Percentiles rank a stretch among this genome's conserved stretches.
Conservation (phyloP, 257 asterid genomes). For the Eucommia ulmoides region DNA sequence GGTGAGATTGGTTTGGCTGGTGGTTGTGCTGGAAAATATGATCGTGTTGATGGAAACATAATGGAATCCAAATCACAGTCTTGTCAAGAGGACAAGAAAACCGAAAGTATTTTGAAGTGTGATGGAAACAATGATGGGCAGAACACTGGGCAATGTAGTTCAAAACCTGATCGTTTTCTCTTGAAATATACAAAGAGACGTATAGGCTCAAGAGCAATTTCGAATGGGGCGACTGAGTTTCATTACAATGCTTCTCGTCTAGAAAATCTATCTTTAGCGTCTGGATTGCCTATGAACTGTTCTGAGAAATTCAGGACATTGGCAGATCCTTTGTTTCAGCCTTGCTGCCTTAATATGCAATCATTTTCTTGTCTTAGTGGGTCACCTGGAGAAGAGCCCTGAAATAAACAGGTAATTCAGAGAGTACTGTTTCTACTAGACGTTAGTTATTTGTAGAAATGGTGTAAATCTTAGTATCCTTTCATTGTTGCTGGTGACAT, state of each 20-base stretch:
- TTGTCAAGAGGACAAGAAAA: slow-evolving; percentile 8
- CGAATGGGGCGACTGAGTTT: slow-evolving; percentile 7
- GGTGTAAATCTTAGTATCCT: not conserved
- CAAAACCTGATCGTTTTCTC: slow-evolving; percentile 22
- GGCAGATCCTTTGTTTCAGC: slow-evolving; percentile 22
- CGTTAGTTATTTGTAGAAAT: not conserved
- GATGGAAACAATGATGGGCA: slow-evolving; percentile 10
- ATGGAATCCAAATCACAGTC: slow-evolving; percentile 11
- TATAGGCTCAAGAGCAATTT: slow-evolving; percentile 13
- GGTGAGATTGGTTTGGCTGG: slow-evolving; percentile 8
- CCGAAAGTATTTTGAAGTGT: slow-evolving; percentile 11
- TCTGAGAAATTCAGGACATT: slow-evolving; percentile 23
- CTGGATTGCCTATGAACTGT: slow-evolving; percentile 20
- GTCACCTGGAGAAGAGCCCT: slow-evolving; percentile 10
- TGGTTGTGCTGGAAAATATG: slow-evolving; percentile 17
- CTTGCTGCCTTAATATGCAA: slow-evolving; percentile 16
- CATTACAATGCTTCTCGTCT: slow-evolving; percentile 8
- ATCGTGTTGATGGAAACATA: slow-evolving; percentile 13
- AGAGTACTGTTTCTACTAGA: not conserved
- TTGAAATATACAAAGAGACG: slow-evolving; percentile 41
- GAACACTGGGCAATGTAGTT: slow-evolving; percentile 17
- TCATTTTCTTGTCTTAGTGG: slow-evolving; percentile 7
- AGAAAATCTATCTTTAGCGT: slow-evolving; percentile 18
- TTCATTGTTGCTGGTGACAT: not conserved
- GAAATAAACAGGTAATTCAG: slow-evolving; percentile 26